phyloP scores from a whole-genome alignment of 1,284 basidiomycete genomes.

The Trametes polyzona region DNA sequence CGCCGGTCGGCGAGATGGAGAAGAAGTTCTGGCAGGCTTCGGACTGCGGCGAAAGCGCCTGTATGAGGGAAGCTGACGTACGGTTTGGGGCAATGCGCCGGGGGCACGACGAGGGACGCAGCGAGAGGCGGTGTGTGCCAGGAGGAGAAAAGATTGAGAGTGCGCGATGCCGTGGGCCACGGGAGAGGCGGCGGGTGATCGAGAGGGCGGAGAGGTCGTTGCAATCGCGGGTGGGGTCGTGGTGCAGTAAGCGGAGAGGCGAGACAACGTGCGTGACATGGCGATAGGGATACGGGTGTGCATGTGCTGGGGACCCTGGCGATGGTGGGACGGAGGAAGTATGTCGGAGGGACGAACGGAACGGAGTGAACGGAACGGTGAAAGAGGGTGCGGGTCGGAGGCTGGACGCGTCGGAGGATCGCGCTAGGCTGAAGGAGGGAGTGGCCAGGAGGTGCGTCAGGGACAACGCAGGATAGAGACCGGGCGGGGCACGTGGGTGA shows the following conservation, averaged over 20 bases:
- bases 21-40: constrained; percentile 21
- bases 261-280: constrained; percentile 8
- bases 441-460: neutral
- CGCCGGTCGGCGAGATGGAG: constrained; percentile 19
- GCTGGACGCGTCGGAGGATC: neutral
- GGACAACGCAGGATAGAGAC: constrained; percentile 4
- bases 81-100: neutral
- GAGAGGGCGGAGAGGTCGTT: neutral
- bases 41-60: constrained; percentile 18
- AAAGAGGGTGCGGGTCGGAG: constrained; percentile 1
- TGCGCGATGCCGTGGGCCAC: neutral
- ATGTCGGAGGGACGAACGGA: constrained; percentile 12
- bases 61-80: constrained; percentile 9
- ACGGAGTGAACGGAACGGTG: constrained; percentile 13
- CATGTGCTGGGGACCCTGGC: constrained; percentile 1
- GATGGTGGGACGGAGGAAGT: constrained; percentile 9
- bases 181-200: neutral
- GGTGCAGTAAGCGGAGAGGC: constrained; percentile 11
- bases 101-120: neutral
- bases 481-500: constrained; percentile 5
- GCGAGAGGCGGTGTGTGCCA: neutral
- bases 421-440: neutral
- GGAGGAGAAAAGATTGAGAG: neutral
- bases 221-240: constrained; percentile 14
- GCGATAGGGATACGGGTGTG: neutral